Conservation (phyloP, 108 stramenopile species). For the Skeletonema costatum region DNA sequence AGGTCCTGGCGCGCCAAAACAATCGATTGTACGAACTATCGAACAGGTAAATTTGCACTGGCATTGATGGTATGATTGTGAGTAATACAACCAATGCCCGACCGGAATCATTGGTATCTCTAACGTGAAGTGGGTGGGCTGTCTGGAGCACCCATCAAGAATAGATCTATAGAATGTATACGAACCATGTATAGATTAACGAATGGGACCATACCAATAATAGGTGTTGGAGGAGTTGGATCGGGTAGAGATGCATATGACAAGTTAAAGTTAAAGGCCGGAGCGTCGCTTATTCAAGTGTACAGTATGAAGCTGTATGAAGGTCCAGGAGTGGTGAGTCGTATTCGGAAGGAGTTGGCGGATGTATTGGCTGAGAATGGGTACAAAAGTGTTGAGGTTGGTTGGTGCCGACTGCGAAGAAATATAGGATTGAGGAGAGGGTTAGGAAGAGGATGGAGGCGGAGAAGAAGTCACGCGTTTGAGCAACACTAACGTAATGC, state of each 20-base stretch:
- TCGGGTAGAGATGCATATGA: constrained; percentile 89
- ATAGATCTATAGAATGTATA: constrained; percentile 83
- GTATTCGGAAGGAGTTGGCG: constrained; percentile 71
- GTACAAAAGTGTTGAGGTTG: constrained; percentile 56
- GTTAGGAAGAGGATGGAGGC: constrained; percentile 23
- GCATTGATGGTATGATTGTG: constrained; percentile 94
- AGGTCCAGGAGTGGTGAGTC: constrained; percentile 85
- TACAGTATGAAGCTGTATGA: constrained; percentile 74
- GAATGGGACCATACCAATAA: constrained; percentile 81
- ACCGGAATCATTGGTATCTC: constrained; percentile 57
- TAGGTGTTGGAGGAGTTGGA: constrained; percentile 94
- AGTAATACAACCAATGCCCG: constrained; percentile 89
- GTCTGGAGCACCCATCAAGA: constrained; percentile 85
- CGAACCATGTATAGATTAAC: constrained; percentile 79
- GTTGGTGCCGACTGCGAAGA: constrained; percentile 77
- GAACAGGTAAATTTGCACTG: too few relatives aligned
- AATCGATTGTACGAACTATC: too few relatives aligned
- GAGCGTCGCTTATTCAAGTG: too few relatives aligned
- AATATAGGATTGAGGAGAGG: constrained; percentile 51
- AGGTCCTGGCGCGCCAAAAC: too few relatives aligned
- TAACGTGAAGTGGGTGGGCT: constrained; percentile 84
- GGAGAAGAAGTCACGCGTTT: neutral
- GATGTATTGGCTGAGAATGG: constrained; percentile 67
- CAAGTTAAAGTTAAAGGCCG: constrained; percentile 29
- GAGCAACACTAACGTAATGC: neutral